Percentiles rank a stretch among this genome's conserved stretches.
Conservation (phyloP, 192 early-diverging fungal genomes). For the Backusella luteola region DNA sequence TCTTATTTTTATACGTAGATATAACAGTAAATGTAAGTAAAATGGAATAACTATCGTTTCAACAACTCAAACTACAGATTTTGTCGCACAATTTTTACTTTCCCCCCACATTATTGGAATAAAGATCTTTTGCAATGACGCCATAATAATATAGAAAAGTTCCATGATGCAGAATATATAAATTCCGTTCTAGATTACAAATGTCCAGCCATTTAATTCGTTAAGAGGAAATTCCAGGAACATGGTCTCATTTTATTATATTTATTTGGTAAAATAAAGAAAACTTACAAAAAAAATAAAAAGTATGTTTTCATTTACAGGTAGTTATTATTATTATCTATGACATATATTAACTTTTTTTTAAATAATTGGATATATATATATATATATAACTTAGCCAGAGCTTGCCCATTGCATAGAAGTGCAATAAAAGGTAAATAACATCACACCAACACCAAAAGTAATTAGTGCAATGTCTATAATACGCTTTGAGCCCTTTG, state of each 20-base stretch:
- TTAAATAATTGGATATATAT: neutral
- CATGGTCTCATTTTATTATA: neutral
- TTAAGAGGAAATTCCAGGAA: neutral
- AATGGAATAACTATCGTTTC: neutral
- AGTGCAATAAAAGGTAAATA: constrained; percentile 34
- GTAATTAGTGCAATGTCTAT: constrained; percentile 59
- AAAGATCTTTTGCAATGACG: neutral
- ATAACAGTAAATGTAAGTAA: neutral
- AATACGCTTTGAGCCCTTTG: constrained; percentile 13
- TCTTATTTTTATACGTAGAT: too few species aligned
- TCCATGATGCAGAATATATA: neutral
- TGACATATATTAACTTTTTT: neutral
- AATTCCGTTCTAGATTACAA: neutral
- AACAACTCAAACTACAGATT: neutral
- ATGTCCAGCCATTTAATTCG: neutral
- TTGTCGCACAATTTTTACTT: neutral
- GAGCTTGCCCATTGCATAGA: constrained; percentile 23
- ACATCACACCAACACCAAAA: constrained; percentile 55
- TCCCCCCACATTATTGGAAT: neutral
- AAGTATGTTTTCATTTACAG: neutral
- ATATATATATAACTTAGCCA: neutral
- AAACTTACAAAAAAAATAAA: neutral
- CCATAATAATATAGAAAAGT: neutral
- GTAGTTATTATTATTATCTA: neutral
- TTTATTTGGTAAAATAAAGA: neutral